Evolutionary conservation across 257 asterid genomes (phyloP).

Genomic region (Solanum phureja): DNA sequence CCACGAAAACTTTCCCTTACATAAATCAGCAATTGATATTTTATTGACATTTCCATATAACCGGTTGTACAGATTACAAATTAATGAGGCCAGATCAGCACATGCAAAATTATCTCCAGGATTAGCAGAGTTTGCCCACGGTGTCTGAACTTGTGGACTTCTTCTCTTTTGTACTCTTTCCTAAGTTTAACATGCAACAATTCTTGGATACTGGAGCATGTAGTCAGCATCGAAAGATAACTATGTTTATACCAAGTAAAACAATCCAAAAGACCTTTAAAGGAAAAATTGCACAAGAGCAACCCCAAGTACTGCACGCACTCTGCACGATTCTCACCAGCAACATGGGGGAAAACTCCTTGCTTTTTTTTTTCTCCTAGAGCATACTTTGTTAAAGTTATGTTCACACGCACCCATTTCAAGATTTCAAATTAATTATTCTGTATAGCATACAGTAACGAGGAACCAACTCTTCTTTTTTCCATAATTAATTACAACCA

Average conservation of each 20-base stretch:
- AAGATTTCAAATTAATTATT: not conserved
- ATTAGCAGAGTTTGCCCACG: not conserved
- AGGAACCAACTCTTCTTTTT: not conserved
- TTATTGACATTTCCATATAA: not conserved
- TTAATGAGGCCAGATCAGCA: not conserved
- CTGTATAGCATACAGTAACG: not conserved
- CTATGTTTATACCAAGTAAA: not conserved
- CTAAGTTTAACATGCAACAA: not conserved
- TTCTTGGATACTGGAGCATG: not conserved
- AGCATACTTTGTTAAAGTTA: not conserved
- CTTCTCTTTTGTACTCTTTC: not conserved
- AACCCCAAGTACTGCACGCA: not conserved
- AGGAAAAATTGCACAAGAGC: not conserved
- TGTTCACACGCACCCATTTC: not conserved
- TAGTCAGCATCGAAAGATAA: not conserved
- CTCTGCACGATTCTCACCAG: not conserved
- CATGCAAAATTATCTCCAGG: not conserved
- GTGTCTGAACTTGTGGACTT: not conserved
- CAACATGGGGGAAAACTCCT: not conserved
- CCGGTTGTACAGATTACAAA: not conserved
- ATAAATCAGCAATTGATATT: not conserved
- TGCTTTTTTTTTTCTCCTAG: not conserved
- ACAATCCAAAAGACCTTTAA: not conserved
- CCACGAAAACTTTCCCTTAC: not conserved
- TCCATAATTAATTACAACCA: not conserved